phyloP scores from a whole-genome alignment of 345 rosid genomes.

The Laguncularia racemosa region DNA sequence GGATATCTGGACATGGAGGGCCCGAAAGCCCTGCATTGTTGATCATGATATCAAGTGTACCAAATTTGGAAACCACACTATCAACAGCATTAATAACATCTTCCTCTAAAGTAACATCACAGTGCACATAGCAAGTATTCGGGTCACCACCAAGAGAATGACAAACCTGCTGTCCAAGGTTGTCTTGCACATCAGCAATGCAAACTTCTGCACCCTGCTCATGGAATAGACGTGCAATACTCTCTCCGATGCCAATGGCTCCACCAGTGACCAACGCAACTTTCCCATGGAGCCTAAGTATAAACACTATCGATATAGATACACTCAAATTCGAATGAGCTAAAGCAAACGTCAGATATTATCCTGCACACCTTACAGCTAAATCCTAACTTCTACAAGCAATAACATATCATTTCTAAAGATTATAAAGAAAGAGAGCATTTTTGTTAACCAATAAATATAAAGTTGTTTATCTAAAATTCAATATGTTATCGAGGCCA shows the following conservation, averaged over 20 bases:
- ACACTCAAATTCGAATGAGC: neutral
- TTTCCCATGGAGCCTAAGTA: slow-evolving; percentile 54
- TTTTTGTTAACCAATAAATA: too few relatives aligned
- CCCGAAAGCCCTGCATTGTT: slow-evolving; percentile 79
- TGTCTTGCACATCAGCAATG: slow-evolving; percentile 60
- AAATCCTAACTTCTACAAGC: too few relatives aligned
- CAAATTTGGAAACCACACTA: slow-evolving; percentile 41
- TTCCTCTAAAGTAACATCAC: slow-evolving; percentile 68
- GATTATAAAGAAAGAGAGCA: too few relatives aligned
- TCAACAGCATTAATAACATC: slow-evolving; percentile 62
- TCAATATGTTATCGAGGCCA: too few relatives aligned
- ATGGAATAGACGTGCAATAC: slow-evolving; percentile 63
- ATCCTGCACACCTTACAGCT: too few relatives aligned
- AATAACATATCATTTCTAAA: too few relatives aligned
- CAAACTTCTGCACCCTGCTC: slow-evolving; percentile 80
- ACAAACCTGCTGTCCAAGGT: slow-evolving; percentile 40
- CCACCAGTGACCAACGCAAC: slow-evolving; percentile 86
- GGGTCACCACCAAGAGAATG: slow-evolving; percentile 34
- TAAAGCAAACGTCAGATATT: too few relatives aligned
- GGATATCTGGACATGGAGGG: slow-evolving; percentile 62
- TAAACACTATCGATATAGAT: neutral
- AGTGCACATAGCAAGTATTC: slow-evolving; percentile 43
- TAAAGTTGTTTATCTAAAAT: too few relatives aligned
- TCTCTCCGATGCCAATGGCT: slow-evolving; percentile 87
- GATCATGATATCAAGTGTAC: slow-evolving; percentile 62